Percentiles rank a stretch among this genome's conserved stretches.
Evolutionary conservation across 805 yeast genomes (phyloP).

Genomic region (Suhomyces pyralidae): DNA sequence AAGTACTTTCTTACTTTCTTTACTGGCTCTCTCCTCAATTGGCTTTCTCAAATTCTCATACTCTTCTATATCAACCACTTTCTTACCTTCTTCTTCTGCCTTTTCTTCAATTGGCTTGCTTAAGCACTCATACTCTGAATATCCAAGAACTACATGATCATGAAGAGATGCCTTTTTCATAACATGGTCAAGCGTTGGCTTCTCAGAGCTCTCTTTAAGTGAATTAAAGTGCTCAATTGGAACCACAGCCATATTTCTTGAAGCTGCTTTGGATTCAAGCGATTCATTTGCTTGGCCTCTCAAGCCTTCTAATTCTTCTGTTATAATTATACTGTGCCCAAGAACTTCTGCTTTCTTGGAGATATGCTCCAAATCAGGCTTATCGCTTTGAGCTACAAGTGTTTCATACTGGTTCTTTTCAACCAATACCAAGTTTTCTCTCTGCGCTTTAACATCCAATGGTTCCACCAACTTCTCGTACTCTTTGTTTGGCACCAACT

Average conservation of each 20-base stretch:
- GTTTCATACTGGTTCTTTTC: constrained; percentile 15
- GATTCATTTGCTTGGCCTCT: constrained; percentile 39
- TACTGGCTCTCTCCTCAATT: background rate
- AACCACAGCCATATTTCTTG: constrained; percentile 17
- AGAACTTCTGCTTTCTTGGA: constrained; percentile 5
- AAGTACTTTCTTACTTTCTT: background rate
- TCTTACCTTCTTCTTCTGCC: background rate
- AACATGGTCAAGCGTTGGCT: background rate
- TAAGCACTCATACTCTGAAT: background rate
- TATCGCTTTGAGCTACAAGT: constrained; percentile 8
- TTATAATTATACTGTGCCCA: constrained; percentile 4
- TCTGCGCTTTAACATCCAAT: constrained; percentile 15
- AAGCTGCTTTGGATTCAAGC: constrained; percentile 15
- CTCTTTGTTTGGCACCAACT: constrained; percentile 12
- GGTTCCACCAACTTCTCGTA: constrained; percentile 43
- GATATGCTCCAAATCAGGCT: constrained; percentile 12
- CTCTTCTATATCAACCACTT: too few relatives aligned
- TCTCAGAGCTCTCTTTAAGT: background rate
- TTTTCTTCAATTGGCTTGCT: background rate
- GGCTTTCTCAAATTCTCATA: background rate
- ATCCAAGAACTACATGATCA: constrained; percentile 2
- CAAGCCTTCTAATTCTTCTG: constrained; percentile 16
- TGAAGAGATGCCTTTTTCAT: background rate
- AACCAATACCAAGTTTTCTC: constrained; percentile 16
- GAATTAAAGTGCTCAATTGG: background rate